These are phyloP conservation scores for Rhynchosporium agropyri DNA, from an alignment of 2,329 filamentous ascomycete genomes.

Conservation along the genomic window DNA sequence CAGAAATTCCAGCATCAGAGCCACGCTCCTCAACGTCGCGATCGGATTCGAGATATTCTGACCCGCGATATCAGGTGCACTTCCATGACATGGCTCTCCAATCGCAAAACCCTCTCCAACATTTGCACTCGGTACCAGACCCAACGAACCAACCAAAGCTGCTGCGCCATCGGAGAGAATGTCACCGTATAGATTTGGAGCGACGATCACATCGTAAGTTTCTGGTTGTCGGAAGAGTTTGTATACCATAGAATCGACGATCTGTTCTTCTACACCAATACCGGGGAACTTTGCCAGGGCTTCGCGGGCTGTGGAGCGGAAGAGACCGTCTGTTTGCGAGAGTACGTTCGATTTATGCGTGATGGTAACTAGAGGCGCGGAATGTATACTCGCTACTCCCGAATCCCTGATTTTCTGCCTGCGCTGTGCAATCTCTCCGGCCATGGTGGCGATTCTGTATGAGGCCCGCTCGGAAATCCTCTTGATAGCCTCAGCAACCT, in stretches of 20 bases:
- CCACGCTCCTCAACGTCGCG: slow-evolving; percentile 87
- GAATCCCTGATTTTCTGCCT: slow-evolving; percentile 76
- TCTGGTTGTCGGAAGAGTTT: slow-evolving; percentile 97
- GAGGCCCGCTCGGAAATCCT: slow-evolving; percentile 87
- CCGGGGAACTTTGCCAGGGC: slow-evolving; percentile 71
- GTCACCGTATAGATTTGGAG: slow-evolving; percentile 96
- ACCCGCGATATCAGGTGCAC: slow-evolving; percentile 93
- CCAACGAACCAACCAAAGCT: slow-evolving; percentile 87
- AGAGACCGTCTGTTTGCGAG: slow-evolving; percentile 93
- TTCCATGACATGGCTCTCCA: slow-evolving; percentile 96
- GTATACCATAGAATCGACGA: slow-evolving; percentile 99
- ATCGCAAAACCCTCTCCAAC: slow-evolving; percentile 94
- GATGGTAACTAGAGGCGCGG: slow-evolving; percentile 80
- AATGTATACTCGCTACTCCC: slow-evolving; percentile 62
- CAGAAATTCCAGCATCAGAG: slow-evolving; percentile 95
- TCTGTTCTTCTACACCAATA: slow-evolving; percentile 88
- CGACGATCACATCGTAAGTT: slow-evolving; percentile 97
- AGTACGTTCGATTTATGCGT: slow-evolving; percentile 99
- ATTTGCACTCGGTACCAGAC: slow-evolving; percentile 92
- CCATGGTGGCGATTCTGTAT: slow-evolving; percentile 86
- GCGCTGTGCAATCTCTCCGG: slow-evolving; percentile 89
- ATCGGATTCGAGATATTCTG: slow-evolving; percentile 94
- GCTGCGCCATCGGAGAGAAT: slow-evolving; percentile 95
- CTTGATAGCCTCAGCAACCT: slow-evolving; percentile 97
- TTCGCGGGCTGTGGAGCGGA: slow-evolving; percentile 76